A percentile compares a stretch with the other conserved stretches of the same genome.
Evolutionary conservation across 2,329 filamentous ascomycete species (phyloP).

Genomic region (Trichoderma lentiforme): DNA sequence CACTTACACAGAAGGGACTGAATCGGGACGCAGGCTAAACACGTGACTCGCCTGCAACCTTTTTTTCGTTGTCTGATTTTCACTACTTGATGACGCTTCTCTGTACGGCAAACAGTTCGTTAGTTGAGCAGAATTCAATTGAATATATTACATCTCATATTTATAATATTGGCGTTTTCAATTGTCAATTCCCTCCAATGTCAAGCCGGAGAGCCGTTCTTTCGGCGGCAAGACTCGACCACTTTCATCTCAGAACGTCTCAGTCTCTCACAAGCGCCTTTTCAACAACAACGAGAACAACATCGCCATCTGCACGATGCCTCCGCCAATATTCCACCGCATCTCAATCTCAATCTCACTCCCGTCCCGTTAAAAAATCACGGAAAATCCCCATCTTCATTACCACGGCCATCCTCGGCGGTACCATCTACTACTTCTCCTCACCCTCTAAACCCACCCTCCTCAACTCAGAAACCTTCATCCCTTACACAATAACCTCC

Average conservation of each 20-base stretch:
- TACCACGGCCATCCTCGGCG: conserved; percentile 24
- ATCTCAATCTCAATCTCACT: not conserved
- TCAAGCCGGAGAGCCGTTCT: not conserved
- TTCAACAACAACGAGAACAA: not conserved
- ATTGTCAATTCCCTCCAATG: not conserved
- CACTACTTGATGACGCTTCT: not conserved
- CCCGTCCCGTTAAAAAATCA: conserved; percentile 19
- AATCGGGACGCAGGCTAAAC: not conserved
- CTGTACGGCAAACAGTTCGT: not conserved
- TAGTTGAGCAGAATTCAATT: not conserved
- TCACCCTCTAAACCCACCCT: conserved; percentile 26
- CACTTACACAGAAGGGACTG: not conserved
- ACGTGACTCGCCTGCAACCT: not conserved
- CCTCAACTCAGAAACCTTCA: conserved; percentile 61
- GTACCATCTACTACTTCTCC: conserved; percentile 28
- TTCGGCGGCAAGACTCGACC: not conserved
- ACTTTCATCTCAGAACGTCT: not conserved
- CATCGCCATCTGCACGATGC: not conserved
- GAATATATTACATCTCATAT: not conserved
- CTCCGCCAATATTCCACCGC: not conserved
- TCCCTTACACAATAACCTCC: conserved; percentile 60
- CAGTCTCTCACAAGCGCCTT: not conserved
- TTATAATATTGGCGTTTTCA: not conserved
- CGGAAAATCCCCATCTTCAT: conserved; percentile 25
- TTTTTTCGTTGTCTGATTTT: not conserved